Base-by-base conservation (phyloP, 768 basidiomycete genomes). In the Plicaturopsis crispa region DNA sequence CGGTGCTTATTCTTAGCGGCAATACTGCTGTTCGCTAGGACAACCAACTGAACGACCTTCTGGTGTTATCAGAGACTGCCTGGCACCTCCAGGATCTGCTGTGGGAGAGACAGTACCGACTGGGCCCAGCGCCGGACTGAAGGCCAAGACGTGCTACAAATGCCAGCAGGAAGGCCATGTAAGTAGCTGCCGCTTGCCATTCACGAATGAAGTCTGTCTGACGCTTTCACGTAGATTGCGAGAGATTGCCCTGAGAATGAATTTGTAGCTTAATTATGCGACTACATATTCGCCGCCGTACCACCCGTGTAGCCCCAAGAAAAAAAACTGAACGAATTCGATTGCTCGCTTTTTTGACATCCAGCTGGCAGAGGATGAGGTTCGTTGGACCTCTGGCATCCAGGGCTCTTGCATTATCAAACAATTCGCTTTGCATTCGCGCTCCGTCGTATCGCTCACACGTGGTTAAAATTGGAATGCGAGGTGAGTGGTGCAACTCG, bases 111-210 rank as follows among this genome's bases (percentile, higher is more conserved):
- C 69, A 35, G 55, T 63, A 33, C 67, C 70, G 17, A 66, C 68
- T 24, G 66, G 65, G 22, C 57, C 69, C 11, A 67, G 68, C 31
- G 66, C 64, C 31, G 58, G 63, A 39, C 75, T 69, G 57, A 84
- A 76, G 62, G 75, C 55, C 45, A 90, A 84, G 67, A 86, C 83
- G 36, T 91, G 88, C 56, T 91, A 86, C 65, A 89, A 86, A 53
- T 91, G 89, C 52, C 81, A 85, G 54, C 77, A 80, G 57, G 84
- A 86, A 57, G 88, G 88, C 46, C 87, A 91, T 66, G 87, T 90
- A 55, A 59, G 84, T 67, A 19, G 34, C 31, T 34, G 28, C 22
- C 10, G 5, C 19, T 38, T 24, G 34, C 20, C 14, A 24, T 34
- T 32, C 28, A 33, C 24, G 31, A 24, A 20, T 35, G 24, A 39